Evolutionary conservation across 2,329 filamentous ascomycete species (phyloP), one percentile per base, ranked within the genome.

Genomic region (Penicillium corylophilum): DNA sequence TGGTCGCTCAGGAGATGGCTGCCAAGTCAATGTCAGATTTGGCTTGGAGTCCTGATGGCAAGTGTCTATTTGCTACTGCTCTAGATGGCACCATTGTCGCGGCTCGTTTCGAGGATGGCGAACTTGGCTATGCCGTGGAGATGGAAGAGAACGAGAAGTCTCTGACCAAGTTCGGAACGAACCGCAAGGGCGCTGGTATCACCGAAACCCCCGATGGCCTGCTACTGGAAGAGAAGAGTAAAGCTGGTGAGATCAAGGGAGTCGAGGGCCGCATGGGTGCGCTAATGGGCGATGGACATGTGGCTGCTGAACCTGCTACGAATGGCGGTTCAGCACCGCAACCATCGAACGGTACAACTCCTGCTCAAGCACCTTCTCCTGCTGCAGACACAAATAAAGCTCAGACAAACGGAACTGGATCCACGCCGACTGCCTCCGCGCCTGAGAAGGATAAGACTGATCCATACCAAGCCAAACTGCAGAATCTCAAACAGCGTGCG

Each of bases 181-280:
- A 90, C 8, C 81, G 93, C 63, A 90, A 91, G 73, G 91, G 88
- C 10, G 89, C 92, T 68, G 94, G 93, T 1, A 90, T 97, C 44
- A 84, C 94, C 5, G 94, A 99, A 72, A 93, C 95, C 54, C 89
- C 95, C 0, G 90, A 96, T 64, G 90, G 90, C 0, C 74, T 97
- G 39, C 80, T 89, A 33, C 76, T 99, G 0, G 94, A 99, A 73
- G 91, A 95, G 62, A 88, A 87, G 68, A 96, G 91, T 74, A 96
- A 95, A 68, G 91, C 88, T 39, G 93, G 88, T 20, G 94, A 99
- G 69, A 82, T 93, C 28, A 89, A 87, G 58, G 92, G 88, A 5
- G 92, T 93, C 0, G 90, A 99, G 73, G 94, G 91, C 2, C 84
- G 93, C 59, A 99, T 99, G 94, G 94, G 94, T 12, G 93, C 93